These are phyloP conservation scores for Coemansia sp. DNA, from an alignment of 192 early-diverging fungal species.

Conservation along the genomic window DNA sequence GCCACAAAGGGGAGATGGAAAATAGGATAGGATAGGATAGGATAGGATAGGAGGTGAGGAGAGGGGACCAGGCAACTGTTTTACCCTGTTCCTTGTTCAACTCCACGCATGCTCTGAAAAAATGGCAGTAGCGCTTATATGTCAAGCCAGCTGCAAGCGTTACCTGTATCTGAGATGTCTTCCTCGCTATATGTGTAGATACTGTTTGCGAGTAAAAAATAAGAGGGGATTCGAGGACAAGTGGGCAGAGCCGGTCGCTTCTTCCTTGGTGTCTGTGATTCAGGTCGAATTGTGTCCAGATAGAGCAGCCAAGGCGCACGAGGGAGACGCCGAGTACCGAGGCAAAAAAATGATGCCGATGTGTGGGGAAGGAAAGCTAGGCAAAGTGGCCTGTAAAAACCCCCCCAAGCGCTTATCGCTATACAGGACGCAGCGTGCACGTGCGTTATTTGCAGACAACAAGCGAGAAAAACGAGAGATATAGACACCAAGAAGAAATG, in stretches of 20 bases:
- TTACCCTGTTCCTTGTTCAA: background rate
- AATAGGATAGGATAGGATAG: background rate
- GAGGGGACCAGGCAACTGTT: background rate
- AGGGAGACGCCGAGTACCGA: background rate
- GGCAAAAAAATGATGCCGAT: background rate
- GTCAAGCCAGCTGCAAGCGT: slow-evolving; percentile 15
- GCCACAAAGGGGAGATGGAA: background rate
- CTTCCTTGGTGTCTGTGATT: background rate
- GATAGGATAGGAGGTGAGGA: too few species aligned
- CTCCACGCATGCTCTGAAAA: background rate
- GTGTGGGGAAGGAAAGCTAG: too few species aligned
- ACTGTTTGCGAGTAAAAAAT: slow-evolving; percentile 3
- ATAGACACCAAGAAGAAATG: background rate
- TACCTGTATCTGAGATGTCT: slow-evolving; percentile 27
- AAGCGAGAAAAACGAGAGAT: background rate
- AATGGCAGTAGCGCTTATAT: slow-evolving; percentile 12
- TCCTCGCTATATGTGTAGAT: slow-evolving; percentile 8
- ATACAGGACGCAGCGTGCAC: background rate
- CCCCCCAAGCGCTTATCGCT: background rate
- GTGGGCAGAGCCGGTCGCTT: background rate
- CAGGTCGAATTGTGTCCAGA: background rate
- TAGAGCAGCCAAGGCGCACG: background rate
- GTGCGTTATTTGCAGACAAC: background rate
- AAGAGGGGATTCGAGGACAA: background rate
- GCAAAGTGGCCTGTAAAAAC: too few species aligned